Base-by-base conservation (phyloP, 345 rosid species). In the Microthlaspi erraticum region DNA sequence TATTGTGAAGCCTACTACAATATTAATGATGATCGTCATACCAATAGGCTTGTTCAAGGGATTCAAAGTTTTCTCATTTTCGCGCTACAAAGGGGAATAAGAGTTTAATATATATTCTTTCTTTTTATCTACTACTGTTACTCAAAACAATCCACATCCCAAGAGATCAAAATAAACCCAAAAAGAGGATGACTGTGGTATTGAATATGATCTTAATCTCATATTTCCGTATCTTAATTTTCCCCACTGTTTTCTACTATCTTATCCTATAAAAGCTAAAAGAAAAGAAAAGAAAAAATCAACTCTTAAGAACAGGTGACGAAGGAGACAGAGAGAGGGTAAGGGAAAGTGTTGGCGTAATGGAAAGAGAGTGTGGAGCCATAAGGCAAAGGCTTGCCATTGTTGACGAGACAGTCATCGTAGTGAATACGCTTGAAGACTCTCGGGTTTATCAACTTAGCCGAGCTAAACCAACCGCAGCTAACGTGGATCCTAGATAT, bases 401-500 rank as follows among this genome's bases (percentile, higher is more conserved):
- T 72, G 77, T 93, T 91, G 8, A 89, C 93, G 12, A 93, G 91
- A 74, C 98, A 93, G 73, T 93, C 97, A 49, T 93, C 71, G 80
- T 86, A 91, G 76, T 71, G 64, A 5, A 93, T 78, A 43, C 98
- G 97, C 78, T 81, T 89, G 88, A 93, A 91, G 13, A 83, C 71
- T 72, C 76, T 85, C 8, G 97, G 98, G 77, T 93, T 89, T 51
- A 93, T 60, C 77, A 86, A 82, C 3, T 70, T 84, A 14, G 81
- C 89, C 1, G 98, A 91, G 78, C 97, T 93, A 70, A 93, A 93
- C 98, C 97, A 89, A 44, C 97, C 96, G 53, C 98, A 93, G 36
- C 12, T 71, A 32, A 93, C 64, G 80, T 91, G 98, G 34, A 93
- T 86, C 34, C 79, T 55, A 1, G 89, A 78, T 51, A 93, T 89